Conservation (phyloP, 2,329 filamentous ascomycete genomes). For the Botrytis medusae region DNA sequence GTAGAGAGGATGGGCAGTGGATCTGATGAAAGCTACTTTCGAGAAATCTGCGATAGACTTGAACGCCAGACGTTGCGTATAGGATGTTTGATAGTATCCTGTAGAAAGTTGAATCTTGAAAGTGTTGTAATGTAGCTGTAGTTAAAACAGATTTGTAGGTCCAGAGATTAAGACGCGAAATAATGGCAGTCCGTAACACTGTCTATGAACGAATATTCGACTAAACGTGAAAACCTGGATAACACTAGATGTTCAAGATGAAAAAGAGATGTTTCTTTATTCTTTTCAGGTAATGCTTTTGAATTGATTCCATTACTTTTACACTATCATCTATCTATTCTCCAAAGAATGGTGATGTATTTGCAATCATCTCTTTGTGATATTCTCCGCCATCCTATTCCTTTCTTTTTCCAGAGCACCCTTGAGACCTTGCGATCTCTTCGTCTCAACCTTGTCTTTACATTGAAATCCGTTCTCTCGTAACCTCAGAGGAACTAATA, state of each 20-base stretch:
- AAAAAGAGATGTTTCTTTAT: not conserved
- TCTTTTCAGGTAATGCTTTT: not conserved
- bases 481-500: constrained; percentile 26
- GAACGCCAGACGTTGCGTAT: not conserved
- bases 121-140: not conserved
- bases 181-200: not conserved
- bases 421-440: constrained; percentile 26
- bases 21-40: not conserved
- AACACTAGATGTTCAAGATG: not conserved
- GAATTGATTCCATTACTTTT: constrained; percentile 16
- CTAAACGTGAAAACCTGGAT: not conserved
- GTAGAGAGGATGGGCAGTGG: not conserved
- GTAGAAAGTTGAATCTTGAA: not conserved
- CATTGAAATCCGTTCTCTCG: constrained; percentile 20
- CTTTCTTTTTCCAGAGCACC: constrained; percentile 15
- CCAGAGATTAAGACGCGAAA: not conserved
- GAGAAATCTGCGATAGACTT: not conserved
- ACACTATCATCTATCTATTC: constrained; percentile 16
- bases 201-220: not conserved
- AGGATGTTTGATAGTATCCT: not conserved
- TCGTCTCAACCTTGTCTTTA: constrained; percentile 20
- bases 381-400: not conserved
- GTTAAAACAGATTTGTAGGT: not conserved
- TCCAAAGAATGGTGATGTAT: constrained; percentile 25
- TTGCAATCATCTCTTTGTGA: constrained; percentile 29